These are phyloP conservation scores for Tylopilus felleus DNA, from an alignment of 768 basidiomycete species.

Conservation along the genomic window DNA sequence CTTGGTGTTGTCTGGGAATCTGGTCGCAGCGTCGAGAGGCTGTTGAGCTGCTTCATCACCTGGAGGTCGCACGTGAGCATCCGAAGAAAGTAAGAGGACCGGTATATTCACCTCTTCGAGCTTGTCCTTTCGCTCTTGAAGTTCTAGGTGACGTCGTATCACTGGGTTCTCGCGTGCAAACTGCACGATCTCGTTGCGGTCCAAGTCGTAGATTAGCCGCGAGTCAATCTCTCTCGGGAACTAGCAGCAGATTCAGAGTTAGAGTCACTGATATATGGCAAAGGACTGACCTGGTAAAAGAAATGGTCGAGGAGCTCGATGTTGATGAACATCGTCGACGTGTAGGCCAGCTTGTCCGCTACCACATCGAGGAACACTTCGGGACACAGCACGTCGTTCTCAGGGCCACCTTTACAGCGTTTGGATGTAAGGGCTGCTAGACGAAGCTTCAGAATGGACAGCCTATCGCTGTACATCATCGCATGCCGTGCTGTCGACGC, in stretches of 20 bases:
- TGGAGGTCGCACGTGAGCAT: constrained; percentile 28
- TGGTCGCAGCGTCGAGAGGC: constrained; percentile 81
- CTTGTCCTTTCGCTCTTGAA: constrained; percentile 97
- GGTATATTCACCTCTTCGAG: constrained; percentile 73
- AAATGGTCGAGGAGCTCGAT: constrained; percentile 97
- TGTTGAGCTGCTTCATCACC: constrained; percentile 96
- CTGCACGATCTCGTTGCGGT: constrained; percentile 80
- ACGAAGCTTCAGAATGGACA: constrained; percentile 81
- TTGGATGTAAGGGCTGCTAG: constrained; percentile 83
- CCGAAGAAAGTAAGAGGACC: neutral
- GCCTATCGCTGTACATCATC: constrained; percentile 78
- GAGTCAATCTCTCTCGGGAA: constrained; percentile 98
- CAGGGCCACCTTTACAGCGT: constrained; percentile 83
- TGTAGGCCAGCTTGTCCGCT: constrained; percentile 94
- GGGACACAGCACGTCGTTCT: constrained; percentile 88
- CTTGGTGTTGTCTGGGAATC: constrained; percentile 74
- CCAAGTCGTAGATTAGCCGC: constrained; percentile 87
- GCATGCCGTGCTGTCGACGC: constrained; percentile 77
- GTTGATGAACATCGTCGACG: constrained; percentile 97
- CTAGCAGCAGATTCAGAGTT: constrained; percentile 36
- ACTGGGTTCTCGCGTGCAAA: constrained; percentile 95
- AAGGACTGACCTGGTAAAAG: constrained; percentile 81
- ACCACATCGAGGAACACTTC: constrained; percentile 97
- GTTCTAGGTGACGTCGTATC: constrained; percentile 82
- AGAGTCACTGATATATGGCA: neutral